Evolutionary conservation across 2,329 filamentous ascomycete species (phyloP), one percentile per base, ranked within the genome.

Genomic region (Blumeria graminis): DNA sequence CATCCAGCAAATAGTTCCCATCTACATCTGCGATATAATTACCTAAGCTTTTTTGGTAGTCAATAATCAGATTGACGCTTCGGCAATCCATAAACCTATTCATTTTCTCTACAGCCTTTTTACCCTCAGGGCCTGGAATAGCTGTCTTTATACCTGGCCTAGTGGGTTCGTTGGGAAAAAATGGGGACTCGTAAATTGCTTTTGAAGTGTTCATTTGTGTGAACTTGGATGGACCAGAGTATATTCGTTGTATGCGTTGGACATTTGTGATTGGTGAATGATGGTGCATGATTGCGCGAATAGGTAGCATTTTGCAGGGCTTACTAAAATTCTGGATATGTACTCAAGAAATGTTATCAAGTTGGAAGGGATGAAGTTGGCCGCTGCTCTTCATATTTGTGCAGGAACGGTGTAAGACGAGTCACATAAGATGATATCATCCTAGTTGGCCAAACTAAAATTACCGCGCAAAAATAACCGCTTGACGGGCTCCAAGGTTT

Each of bases 11-110:
- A 39, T 69, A 67, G 66, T 75, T 75, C 63, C 72, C 72, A 59
- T 75, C 72, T 55, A 71, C 69, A 62, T 75, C 72, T 56, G 71
- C 69, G 58, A 74, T 71, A 65, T 76, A 76, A 66, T 76, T 76
- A 56, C 73, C 74, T 48, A 68, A 63, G 63, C 72, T 74, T 67
- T 75, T 71, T 54, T 72, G 66, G 60, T 76, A 76, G 63, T 76
- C 71, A 56, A 72, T 73, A 56, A 76, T 69, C 63, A 76, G 74
- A 65, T 75, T 71, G 57, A 76, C 68, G 56, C 71, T 73, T 51
- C 74, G 69, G 36, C 72, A 72, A 62, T 76, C 74, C 59, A 75
- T 76, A 59, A 76, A 68, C 55, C 68, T 65, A 59, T 74, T 68
- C 59, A 73, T 65, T 11, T 22, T 6, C 48, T 60, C 62, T 60